Evolutionary conservation across 345 rosid species (phyloP).

Genomic region (Carallia pectinifolia): DNA sequence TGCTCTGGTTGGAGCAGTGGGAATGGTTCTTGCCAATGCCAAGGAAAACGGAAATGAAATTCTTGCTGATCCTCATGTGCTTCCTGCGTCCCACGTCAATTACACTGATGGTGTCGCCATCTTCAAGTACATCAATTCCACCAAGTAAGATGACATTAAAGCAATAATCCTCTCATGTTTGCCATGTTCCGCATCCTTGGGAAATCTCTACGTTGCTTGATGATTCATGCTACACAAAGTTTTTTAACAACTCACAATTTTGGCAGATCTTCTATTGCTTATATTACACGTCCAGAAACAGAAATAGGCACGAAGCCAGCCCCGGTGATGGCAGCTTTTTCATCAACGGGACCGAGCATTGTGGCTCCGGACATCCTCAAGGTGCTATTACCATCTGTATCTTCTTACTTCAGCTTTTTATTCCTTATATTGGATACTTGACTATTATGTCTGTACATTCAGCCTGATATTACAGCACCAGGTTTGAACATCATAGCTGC

Average conservation of each 20-base stretch:
- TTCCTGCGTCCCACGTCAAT: conserved; percentile 22
- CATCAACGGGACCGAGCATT: conserved; percentile 30
- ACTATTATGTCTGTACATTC: neutral
- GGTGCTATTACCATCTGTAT: neutral
- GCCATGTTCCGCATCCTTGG: neutral
- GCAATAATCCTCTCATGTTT: neutral
- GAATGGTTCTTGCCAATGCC: conserved; percentile 22
- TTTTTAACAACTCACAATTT: neutral
- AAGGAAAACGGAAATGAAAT: conserved; percentile 11
- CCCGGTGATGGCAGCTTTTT: conserved; percentile 31
- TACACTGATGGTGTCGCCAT: conserved; percentile 22
- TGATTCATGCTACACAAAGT: neutral
- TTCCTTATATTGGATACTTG: neutral
- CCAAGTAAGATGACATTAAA: conserved; percentile 16
- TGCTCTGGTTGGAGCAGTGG: conserved; percentile 21
- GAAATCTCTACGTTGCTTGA: neutral
- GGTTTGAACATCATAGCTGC: conserved; percentile 34
- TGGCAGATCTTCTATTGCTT: conserved; percentile 23
- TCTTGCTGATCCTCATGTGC: conserved; percentile 19
- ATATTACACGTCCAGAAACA: conserved; percentile 19
- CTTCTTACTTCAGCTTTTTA: conserved; percentile 5
- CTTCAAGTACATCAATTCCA: conserved; percentile 26
- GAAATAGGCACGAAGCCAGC: conserved; percentile 15
- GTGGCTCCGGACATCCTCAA: conserved; percentile 26
- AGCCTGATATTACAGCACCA: conserved; percentile 37